Evolutionary conservation across 2,329 filamentous ascomycete genomes (phyloP).

Genomic region (Epichloe glyceriae): DNA sequence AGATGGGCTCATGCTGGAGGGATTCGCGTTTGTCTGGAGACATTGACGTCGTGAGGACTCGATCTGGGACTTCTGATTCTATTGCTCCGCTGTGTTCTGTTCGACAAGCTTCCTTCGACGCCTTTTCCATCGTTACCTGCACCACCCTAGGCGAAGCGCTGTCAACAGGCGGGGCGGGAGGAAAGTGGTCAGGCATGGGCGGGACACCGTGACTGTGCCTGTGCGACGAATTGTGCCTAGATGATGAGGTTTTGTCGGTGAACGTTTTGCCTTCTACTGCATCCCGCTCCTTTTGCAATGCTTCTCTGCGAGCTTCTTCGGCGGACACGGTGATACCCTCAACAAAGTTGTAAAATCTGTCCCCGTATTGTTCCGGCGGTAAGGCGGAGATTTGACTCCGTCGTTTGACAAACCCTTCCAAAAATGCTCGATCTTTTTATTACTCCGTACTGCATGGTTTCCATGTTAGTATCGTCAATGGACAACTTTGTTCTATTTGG

Average conservation of each 20-base stretch:
- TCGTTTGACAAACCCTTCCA: conserved; percentile 86
- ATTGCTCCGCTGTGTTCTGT: conserved; percentile 19
- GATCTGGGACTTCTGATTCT: conserved; percentile 45
- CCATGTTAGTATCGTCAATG: not conserved
- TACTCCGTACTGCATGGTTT: conserved; percentile 61
- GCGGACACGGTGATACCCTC: conserved; percentile 78
- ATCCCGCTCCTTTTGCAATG: conserved; percentile 45
- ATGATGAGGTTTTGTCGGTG: conserved; percentile 16
- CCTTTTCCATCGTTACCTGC: conserved; percentile 27
- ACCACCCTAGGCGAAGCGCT: conserved; percentile 24
- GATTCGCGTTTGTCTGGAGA: conserved; percentile 37
- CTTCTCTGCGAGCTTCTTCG: conserved; percentile 68
- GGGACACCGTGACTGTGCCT: conserved; percentile 23
- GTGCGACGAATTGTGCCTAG: conserved; percentile 25
- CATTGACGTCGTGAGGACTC: conserved; percentile 34
- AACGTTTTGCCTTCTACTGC: conserved; percentile 28
- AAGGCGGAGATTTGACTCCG: conserved; percentile 80
- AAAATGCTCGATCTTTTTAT: conserved; percentile 94
- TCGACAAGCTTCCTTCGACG: conserved; percentile 24
- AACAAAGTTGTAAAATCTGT: conserved; percentile 89
- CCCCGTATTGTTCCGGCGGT: conserved; percentile 79
- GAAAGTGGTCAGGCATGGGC: conserved; percentile 32
- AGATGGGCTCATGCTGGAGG: conserved; percentile 39
- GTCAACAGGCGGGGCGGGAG: conserved; percentile 25
- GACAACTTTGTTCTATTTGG: not conserved